Conservation (phyloP, 202 grass and related monocot genomes). For the Eragrostis tef region DNA sequence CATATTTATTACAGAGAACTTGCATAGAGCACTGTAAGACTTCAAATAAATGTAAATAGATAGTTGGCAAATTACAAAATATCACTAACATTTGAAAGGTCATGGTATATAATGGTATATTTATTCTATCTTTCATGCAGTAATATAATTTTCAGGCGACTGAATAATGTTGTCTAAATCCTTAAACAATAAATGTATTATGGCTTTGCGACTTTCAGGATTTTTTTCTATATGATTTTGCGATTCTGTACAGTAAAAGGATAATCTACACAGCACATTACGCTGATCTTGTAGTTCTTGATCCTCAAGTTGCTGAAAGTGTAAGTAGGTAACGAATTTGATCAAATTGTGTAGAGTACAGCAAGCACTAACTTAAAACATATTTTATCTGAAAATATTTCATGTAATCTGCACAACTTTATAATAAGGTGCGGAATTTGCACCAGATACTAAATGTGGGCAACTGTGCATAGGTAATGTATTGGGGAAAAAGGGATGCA, state of each 20-base stretch:
- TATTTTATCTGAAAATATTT: background rate
- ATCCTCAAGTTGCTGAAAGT: background rate
- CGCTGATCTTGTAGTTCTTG: background rate
- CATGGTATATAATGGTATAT: background rate
- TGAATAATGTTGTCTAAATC: background rate
- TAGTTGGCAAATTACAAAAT: background rate
- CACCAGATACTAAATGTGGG: background rate
- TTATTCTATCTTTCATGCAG: background rate
- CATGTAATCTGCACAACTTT: background rate
- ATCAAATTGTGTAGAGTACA: background rate
- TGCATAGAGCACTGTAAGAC: background rate
- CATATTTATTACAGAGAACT: background rate
- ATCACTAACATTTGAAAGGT: background rate
- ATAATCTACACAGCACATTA: background rate
- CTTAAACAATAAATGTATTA: background rate
- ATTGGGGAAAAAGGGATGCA: background rate
- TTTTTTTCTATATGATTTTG: background rate
- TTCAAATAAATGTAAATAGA: background rate
- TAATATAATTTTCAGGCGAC: background rate
- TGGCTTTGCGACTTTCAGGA: background rate
- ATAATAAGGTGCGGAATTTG: background rate
- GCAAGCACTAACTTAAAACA: background rate
- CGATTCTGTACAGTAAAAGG: background rate
- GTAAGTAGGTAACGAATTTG: background rate
- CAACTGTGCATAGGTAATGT: background rate